Evolutionary conservation across 2,329 filamentous ascomycete species (phyloP).

Genomic region (Clarireedia monteithiana): DNA sequence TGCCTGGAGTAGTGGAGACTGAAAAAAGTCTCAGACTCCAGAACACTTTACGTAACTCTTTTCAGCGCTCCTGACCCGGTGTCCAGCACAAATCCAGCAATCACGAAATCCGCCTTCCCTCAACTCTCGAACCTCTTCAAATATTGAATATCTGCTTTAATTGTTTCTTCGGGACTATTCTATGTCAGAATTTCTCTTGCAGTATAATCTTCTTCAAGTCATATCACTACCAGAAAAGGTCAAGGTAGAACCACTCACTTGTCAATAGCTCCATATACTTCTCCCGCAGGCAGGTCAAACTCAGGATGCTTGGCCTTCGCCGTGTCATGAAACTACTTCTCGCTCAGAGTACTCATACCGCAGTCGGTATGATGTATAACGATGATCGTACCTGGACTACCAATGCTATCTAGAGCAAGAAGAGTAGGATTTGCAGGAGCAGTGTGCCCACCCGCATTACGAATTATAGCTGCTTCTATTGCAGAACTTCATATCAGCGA

Average conservation of each 20-base stretch:
- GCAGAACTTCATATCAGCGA: neutral
- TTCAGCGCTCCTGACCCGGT: conserved; percentile 10
- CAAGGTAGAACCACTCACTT: conserved; percentile 3
- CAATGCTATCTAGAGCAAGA: conserved; percentile 7
- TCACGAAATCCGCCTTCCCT: conserved; percentile 7
- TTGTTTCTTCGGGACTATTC: conserved; percentile 10
- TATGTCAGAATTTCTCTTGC: neutral
- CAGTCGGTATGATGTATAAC: conserved; percentile 17
- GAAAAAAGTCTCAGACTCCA: no score
- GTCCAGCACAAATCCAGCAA: conserved; percentile 11
- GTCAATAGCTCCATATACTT: conserved; percentile 8
- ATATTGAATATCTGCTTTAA: conserved; percentile 14
- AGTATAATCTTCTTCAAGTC: no score
- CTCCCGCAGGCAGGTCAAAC: conserved; percentile 3
- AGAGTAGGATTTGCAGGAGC: conserved; percentile 5
- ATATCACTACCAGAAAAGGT: no score
- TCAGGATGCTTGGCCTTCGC: conserved; percentile 10
- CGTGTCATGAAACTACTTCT: conserved; percentile 4
- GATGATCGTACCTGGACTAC: conserved; percentile 3
- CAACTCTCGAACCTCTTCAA: conserved; percentile 10
- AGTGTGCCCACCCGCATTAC: conserved; percentile 14
- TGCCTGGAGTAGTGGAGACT: no score
- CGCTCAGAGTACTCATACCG: conserved; percentile 10
- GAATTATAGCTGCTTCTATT: conserved; percentile 11
- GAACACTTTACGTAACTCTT: neutral